These are phyloP conservation scores for Francoa sonchifolia DNA, from an alignment of 441 rosid genomes.

Conservation along the genomic window DNA sequence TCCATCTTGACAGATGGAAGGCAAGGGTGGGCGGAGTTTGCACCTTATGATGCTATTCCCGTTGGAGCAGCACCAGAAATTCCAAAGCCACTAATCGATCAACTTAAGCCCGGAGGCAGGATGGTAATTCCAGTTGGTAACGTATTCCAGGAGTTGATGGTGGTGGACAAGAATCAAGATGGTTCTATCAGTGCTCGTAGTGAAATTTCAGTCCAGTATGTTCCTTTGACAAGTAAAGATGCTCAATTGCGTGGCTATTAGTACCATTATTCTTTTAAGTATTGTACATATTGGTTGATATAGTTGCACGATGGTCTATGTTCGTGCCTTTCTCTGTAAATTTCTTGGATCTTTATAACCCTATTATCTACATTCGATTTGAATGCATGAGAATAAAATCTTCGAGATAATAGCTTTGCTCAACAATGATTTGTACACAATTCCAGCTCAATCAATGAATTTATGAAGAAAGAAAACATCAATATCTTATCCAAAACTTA, in stretches of 20 bases:
- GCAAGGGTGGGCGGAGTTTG: constrained; percentile 73
- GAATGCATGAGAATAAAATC: too few relatives aligned
- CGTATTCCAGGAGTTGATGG: constrained; percentile 60
- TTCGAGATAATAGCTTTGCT: too few relatives aligned
- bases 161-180: constrained; percentile 58
- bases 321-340: background rate
- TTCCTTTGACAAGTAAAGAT: constrained; percentile 79
- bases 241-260: constrained; percentile 48
- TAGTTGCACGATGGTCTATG: too few relatives aligned
- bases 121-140: constrained; percentile 90
- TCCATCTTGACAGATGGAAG: constrained; percentile 51
- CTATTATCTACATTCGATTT: too few relatives aligned
- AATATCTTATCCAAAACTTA: too few relatives aligned
- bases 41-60: constrained; percentile 85
- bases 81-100: constrained; percentile 64
- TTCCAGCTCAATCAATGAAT: too few relatives aligned
- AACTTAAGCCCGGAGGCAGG: constrained; percentile 85
- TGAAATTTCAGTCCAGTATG: constrained; percentile 77
- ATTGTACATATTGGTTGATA: background rate
- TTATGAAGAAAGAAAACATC: too few relatives aligned
- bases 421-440: too few relatives aligned
- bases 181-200: constrained; percentile 45
- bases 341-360: too few relatives aligned
- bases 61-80: constrained; percentile 91
- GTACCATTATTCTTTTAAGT: background rate